Conservation (phyloP, 768 basidiomycete species). For the Boletales sp. region DNA sequence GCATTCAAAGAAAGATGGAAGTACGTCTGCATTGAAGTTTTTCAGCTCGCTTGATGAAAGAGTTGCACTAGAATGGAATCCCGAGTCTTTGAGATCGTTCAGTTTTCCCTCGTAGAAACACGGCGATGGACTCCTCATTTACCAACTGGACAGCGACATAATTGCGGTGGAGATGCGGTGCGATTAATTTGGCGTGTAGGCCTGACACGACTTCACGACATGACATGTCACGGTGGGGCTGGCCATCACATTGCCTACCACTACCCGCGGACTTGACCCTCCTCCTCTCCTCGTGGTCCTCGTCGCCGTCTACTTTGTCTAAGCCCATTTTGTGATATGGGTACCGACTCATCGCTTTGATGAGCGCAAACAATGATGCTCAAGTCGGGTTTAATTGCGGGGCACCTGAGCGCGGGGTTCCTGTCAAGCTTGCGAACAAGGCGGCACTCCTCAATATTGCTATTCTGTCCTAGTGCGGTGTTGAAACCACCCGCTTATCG, state of each 20-base stretch:
- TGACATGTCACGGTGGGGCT: too few relatives aligned
- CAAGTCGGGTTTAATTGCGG: conserved; percentile 1
- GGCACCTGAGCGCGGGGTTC: too few relatives aligned
- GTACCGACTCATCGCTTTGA: background rate
- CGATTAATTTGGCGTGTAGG: conserved; percentile 11
- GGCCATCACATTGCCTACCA: too few relatives aligned
- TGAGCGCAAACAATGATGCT: background rate
- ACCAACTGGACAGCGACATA: background rate
- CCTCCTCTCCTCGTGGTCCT: background rate
- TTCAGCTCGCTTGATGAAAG: too few relatives aligned
- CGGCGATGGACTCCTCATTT: background rate
- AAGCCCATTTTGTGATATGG: background rate
- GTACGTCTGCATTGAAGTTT: too few relatives aligned
- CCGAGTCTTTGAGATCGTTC: background rate
- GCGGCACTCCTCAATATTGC: background rate
- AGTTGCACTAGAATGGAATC: background rate
- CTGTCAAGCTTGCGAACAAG: conserved; percentile 5
- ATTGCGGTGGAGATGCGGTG: conserved; percentile 1
- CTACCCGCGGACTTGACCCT: too few relatives aligned
- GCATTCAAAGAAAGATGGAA: too few relatives aligned
- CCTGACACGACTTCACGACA: too few relatives aligned
- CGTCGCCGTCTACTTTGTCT: background rate
- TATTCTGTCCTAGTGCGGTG: conserved; percentile 12
- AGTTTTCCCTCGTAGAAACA: background rate
- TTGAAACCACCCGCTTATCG: conserved; percentile 7